Base-by-base conservation (phyloP, 2,329 filamentous ascomycete species). In the Alternaria triticimaculans region DNA sequence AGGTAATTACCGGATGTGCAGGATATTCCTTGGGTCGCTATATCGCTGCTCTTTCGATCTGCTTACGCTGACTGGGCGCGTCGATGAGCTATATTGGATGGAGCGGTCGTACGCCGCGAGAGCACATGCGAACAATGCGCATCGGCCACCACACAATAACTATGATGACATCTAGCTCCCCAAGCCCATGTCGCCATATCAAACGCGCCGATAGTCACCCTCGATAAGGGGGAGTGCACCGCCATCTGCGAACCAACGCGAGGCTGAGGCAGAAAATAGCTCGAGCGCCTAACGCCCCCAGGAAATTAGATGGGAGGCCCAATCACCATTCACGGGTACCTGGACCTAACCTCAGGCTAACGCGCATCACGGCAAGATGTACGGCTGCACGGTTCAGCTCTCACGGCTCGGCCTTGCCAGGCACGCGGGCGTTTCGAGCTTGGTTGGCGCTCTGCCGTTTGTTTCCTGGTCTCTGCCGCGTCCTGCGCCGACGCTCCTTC, bases 251-350 rank as follows among this genome's bases (percentile, higher is more conserved):
- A 30, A 54, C 60, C 61, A 61, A 48, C 51, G 61, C 63, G 64
- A 65, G 63, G 61, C 59, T 62, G 62, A 59, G 58, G 51, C 58
- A 54, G 55, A 67, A 66, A 70, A 70, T 70, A 74, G 73, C 70
- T 66, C 57, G 65, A 62, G 69, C 65, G 69, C 68, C 64, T 68
- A 61, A 64, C 55, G 10, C 44, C 55, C 60, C 53, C 71, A 65
- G 72, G 69, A 74, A 69, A 73, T 73, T 75, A 63, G 56, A 73
- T 74, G 69, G 63, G 44, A 51, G 62, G 58, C 57, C 74, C 73
- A 77, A 76, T 77, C 60, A 72, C 23, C 33, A 21, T n/a, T 5
- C 6, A n/a, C 21, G 12, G 11, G 76, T 76, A 68, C 76, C 76
- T 78, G 75, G 60, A 25, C 44, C 63, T 68, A 63, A 63, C 64